A percentile compares a stretch with the other conserved stretches of the same genome.
Conservation (phyloP, 345 rosid genomes). For the Barbarea vulgaris region DNA sequence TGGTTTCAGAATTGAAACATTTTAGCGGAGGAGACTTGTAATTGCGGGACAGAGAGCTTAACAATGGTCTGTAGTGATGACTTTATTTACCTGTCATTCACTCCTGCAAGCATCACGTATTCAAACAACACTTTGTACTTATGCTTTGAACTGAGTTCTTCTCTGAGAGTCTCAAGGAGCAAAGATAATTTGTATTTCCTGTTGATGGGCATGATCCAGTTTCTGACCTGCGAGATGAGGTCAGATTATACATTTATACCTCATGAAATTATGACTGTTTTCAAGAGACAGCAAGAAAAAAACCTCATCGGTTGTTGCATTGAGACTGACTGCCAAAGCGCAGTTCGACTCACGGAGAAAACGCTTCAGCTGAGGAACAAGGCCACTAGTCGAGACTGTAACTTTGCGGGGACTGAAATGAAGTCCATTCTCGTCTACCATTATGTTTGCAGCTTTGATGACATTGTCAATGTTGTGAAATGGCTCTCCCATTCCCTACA, state of each 20-base stretch:
- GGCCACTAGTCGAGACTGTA: slow-evolving; percentile 92
- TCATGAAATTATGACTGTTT: not conserved
- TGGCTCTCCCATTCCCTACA: slow-evolving; percentile 99
- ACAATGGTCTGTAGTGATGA: not conserved
- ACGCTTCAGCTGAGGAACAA: slow-evolving; percentile 85
- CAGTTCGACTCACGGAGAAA: slow-evolving; percentile 81
- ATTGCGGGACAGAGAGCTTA: not conserved
- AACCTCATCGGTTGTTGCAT: slow-evolving; percentile 97
- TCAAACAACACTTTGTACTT: slow-evolving; percentile 87
- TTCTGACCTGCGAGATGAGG: slow-evolving; percentile 65
- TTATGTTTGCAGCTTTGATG: slow-evolving; percentile 76
- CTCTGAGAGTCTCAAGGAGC: slow-evolving; percentile 81
- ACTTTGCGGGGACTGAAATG: slow-evolving; percentile 95
- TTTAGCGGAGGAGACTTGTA: not conserved
- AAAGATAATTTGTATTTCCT: slow-evolving; percentile 71
- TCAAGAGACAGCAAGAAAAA: slow-evolving; percentile 9
- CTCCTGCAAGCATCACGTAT: slow-evolving; percentile 90
- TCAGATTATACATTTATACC: not conserved
- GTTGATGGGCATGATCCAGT: slow-evolving; percentile 95
- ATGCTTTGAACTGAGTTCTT: slow-evolving; percentile 61
- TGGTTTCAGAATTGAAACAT: slow-evolving; percentile 10
- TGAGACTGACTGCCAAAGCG: slow-evolving; percentile 91
- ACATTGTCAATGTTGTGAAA: slow-evolving; percentile 83
- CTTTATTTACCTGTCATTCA: slow-evolving; percentile 76
- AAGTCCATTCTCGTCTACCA: slow-evolving; percentile 91